Evolutionary conservation across 257 asterid genomes (phyloP).

Genomic region (Petunia secreta): DNA sequence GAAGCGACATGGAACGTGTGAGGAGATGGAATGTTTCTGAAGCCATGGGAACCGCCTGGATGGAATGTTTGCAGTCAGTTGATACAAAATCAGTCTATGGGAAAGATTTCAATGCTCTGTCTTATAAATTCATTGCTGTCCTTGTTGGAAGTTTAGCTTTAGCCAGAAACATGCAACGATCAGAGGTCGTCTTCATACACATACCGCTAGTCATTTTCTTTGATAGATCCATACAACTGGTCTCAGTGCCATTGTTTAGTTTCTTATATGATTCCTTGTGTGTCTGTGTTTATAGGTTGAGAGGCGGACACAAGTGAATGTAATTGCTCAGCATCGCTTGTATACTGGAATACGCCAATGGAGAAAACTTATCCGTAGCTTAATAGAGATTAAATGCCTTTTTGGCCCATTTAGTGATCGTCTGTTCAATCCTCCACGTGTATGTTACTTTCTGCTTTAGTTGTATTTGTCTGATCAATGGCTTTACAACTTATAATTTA

Average conservation of each 20-base stretch:
- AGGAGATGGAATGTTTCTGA: constrained; percentile 97
- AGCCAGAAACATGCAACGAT: constrained; percentile 97
- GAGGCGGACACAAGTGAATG: constrained; percentile 85
- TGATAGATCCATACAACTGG: constrained; percentile 23
- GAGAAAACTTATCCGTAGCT: constrained; percentile 92
- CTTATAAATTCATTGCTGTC: constrained; percentile 90
- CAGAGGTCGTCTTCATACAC: constrained; percentile 64
- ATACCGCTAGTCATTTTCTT: constrained; percentile 20
- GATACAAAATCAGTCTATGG: constrained; percentile 94
- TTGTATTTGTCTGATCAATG: constrained; percentile 35
- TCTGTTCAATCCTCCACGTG: constrained; percentile 72
- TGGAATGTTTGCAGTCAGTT: constrained; percentile 90
- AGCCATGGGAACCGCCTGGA: constrained; percentile 99
- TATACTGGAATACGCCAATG: constrained; percentile 92
- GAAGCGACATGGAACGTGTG: constrained; percentile 85
- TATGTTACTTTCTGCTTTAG: constrained; percentile 42
- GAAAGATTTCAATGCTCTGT: constrained; percentile 88
- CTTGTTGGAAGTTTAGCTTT: constrained; percentile 98
- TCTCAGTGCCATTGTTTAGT: constrained; percentile 13
- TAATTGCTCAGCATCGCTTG: constrained; percentile 69
- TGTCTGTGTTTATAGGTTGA: constrained; percentile 68
- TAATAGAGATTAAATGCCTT: constrained; percentile 83
- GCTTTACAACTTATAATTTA: constrained; percentile 29
- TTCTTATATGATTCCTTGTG: constrained; percentile 16
- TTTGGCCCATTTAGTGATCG: constrained; percentile 80